Evolutionary conservation across 202 grass and related monocot genomes (phyloP).

Genomic region (Schoenoplectus triqueter): DNA sequence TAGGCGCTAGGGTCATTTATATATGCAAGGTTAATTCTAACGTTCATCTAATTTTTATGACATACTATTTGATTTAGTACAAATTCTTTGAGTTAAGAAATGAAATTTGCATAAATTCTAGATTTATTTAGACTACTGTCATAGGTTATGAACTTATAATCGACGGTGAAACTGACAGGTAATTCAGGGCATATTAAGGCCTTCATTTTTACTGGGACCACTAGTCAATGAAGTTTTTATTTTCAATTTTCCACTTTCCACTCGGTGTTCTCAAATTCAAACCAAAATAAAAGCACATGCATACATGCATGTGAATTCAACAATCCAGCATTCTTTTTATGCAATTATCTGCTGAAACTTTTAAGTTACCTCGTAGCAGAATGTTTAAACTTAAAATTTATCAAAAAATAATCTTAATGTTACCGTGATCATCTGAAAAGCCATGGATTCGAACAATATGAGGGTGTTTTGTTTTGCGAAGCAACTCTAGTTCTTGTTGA

Average conservation of each 20-base stretch:
- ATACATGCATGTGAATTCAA: background rate
- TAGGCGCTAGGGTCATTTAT: too few relatives aligned
- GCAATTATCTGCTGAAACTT: background rate
- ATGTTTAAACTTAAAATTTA: background rate
- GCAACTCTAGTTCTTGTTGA: constrained; percentile 82
- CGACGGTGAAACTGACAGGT: too few relatives aligned
- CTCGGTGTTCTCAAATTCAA: too few relatives aligned
- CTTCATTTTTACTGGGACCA: background rate
- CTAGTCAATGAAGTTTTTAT: background rate
- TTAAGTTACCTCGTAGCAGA: background rate
- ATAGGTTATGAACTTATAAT: too few relatives aligned
- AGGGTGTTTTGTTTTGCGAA: constrained; percentile 64
- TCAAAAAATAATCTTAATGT: background rate
- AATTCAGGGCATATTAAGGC: too few relatives aligned
- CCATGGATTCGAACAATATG: constrained; percentile 69
- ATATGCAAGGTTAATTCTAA: too few relatives aligned
- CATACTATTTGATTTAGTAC: too few relatives aligned
- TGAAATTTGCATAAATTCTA: too few relatives aligned
- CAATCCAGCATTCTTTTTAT: background rate
- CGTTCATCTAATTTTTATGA: too few relatives aligned
- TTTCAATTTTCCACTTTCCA: too few relatives aligned
- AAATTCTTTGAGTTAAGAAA: too few relatives aligned
- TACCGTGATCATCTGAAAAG: constrained; percentile 80
- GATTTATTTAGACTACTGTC: too few relatives aligned
- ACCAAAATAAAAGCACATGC: background rate